Percentiles rank a stretch among this genome's conserved stretches.
Conservation (phyloP, 1,139 yeast genomes). For the Scheffersomyces cryptocercus region DNA sequence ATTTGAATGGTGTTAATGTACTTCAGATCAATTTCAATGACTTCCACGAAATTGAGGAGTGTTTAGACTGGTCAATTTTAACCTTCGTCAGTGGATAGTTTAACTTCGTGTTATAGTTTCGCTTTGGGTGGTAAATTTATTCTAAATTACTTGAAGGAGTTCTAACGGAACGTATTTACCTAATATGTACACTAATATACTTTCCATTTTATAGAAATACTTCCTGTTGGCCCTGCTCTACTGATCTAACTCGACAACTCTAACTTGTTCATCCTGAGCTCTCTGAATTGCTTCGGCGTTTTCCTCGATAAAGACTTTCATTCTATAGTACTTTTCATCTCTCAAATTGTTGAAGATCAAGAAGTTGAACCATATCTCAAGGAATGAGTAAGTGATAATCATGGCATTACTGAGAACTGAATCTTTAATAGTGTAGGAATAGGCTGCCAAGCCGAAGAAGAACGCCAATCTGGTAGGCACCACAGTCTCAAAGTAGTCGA, state of each 20-base stretch:
- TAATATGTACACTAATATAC: neutral
- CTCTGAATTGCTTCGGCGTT: constrained; percentile 33
- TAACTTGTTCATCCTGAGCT: constrained; percentile 29
- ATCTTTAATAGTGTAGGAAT: constrained; percentile 43
- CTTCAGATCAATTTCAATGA: constrained; percentile 56
- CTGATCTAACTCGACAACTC: constrained; percentile 24
- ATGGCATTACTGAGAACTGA: constrained; percentile 58
- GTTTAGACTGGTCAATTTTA: constrained; percentile 61
- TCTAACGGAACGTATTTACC: neutral
- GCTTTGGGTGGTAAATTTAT: constrained; percentile 1
- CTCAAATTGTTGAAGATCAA: constrained; percentile 62
- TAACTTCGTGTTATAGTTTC: constrained; percentile 5
- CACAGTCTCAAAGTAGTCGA: constrained; percentile 59
- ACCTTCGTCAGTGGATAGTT: constrained; percentile 27
- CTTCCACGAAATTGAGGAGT: constrained; percentile 61
- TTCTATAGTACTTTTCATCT: constrained; percentile 57
- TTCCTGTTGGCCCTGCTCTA: constrained; percentile 1
- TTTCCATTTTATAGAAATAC: neutral
- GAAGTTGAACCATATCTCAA: constrained; percentile 73
- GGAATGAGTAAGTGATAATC: constrained; percentile 60
- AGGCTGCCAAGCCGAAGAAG: constrained; percentile 54
- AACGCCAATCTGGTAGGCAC: constrained; percentile 66
- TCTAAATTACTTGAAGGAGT: constrained; percentile 3
- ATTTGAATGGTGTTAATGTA: constrained; percentile 38
- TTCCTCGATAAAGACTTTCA: constrained; percentile 37